Percentiles rank a stretch among this genome's conserved stretches.
Evolutionary conservation across 176 grass and related monocot species (phyloP).

Genomic region (Phoenix roebelenii): DNA sequence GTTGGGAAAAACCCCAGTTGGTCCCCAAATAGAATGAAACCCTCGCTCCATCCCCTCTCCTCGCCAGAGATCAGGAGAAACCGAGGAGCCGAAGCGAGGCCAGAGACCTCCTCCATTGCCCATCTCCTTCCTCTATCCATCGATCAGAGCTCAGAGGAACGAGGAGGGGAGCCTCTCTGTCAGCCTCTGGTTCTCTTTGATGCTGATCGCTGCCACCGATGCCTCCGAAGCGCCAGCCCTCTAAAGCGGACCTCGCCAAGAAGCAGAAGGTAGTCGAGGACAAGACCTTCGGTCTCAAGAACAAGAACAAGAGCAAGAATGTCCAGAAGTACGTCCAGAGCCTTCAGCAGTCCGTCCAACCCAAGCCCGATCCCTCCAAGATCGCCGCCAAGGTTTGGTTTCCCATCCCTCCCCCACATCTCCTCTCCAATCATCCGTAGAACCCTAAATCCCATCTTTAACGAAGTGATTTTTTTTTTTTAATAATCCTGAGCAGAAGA

Average conservation of each 20-base stretch:
- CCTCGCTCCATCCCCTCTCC: no score
- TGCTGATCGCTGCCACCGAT: slow-evolving; percentile 25
- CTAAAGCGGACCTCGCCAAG: slow-evolving; percentile 78
- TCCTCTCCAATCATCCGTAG: no score
- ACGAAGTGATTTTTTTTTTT: no score
- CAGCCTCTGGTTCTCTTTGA: background rate
- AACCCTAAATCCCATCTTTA: no score
- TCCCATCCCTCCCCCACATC: background rate
- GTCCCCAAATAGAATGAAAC: no score
- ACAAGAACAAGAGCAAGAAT: slow-evolving; percentile 99
- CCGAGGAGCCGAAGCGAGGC: no score
- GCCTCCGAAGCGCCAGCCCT: slow-evolving; percentile 66
- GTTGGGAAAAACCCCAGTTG: no score
- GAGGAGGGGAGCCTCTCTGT: no score
- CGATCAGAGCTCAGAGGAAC: no score
- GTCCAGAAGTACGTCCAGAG: slow-evolving; percentile 98
- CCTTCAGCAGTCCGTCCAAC: slow-evolving; percentile 62
- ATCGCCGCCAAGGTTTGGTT: slow-evolving; percentile 51
- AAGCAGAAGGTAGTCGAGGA: slow-evolving; percentile 99
- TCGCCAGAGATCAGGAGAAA: no score
- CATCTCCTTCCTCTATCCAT: no score
- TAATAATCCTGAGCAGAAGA: slow-evolving; percentile 51
- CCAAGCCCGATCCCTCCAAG: slow-evolving; percentile 66
- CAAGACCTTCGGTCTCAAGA: slow-evolving; percentile 99
- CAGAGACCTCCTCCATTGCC: no score